Percentiles rank a stretch among this genome's conserved stretches.
phyloP scores from a whole-genome alignment of 2,329 filamentous ascomycete species.

The Mycocentrospora acerina region DNA sequence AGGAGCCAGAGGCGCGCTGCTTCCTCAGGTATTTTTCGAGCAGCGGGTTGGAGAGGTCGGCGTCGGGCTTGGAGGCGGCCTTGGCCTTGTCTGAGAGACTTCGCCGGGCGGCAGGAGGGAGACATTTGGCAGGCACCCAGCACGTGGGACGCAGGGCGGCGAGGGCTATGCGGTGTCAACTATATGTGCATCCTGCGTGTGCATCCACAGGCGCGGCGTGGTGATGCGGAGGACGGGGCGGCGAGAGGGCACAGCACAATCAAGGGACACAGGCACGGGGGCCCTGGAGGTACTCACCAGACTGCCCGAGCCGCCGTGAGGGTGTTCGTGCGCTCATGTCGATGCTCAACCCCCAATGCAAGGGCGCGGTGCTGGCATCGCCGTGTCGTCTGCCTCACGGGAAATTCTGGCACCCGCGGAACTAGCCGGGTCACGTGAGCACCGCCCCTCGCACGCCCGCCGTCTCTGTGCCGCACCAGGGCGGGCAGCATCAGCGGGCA shows the following conservation, averaged over 20 bases:
- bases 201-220: too few species aligned
- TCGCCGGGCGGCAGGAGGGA: constrained; percentile 19
- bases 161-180: constrained; percentile 22
- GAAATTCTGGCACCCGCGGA: constrained; percentile 23
- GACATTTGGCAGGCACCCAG: constrained; percentile 11
- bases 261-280: too few species aligned
- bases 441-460: too few species aligned
- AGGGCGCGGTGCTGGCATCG: constrained; percentile 23
- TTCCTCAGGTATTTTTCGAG: constrained; percentile 58
- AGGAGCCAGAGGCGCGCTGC: constrained; percentile 8
- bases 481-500: too few species aligned
- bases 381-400: constrained; percentile 10
- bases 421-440: constrained; percentile 14
- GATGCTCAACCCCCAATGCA: constrained; percentile 23
- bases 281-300: constrained; percentile 55
- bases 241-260: too few species aligned
- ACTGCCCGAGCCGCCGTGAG: constrained; percentile 60
- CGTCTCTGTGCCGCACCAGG: too few species aligned
- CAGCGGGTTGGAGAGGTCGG: constrained; percentile 54
- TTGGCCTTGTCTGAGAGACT: constrained; percentile 12
- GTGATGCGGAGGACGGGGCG: too few species aligned
- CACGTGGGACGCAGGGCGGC: constrained; percentile 22
- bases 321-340: constrained; percentile 68
- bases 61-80: constrained; percentile 9
- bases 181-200: neutral